Evolutionary conservation across 371 early-diverging fungal species (phyloP).

Genomic region (Basidiobolus meristosporus): DNA sequence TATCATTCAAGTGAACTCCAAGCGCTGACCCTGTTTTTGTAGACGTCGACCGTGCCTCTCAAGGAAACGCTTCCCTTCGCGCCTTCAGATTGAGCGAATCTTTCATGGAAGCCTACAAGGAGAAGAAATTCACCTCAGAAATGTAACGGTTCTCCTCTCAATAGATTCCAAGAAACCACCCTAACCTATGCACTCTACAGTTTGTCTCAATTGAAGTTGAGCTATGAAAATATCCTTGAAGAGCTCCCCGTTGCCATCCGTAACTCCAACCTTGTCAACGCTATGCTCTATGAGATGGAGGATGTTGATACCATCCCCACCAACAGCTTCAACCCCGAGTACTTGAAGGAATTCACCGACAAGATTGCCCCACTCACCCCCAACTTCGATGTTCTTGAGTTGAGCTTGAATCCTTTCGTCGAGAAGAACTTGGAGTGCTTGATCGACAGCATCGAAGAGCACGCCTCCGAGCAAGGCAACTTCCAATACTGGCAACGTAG

Average conservation of each 20-base stretch:
- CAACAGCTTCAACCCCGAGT: constrained; percentile 8
- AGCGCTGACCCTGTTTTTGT: neutral
- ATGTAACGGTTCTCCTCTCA: constrained; percentile 11
- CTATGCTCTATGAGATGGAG: constrained; percentile 65
- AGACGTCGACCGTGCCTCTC: constrained; percentile 66
- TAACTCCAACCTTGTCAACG: constrained; percentile 61
- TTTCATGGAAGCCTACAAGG: constrained; percentile 70
- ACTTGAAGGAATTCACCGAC: constrained; percentile 4
- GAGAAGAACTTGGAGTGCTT: constrained; percentile 79
- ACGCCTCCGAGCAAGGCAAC: constrained; percentile 78
- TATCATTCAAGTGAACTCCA: neutral
- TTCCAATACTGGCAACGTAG: constrained; percentile 87
- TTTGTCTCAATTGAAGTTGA: constrained; percentile 25
- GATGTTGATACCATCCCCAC: constrained; percentile 10
- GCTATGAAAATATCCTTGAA: constrained; percentile 72
- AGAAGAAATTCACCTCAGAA: constrained; percentile 73
- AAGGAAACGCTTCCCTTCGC: constrained; percentile 71
- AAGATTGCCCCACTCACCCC: constrained; percentile 48
- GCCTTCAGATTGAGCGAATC: constrained; percentile 73
- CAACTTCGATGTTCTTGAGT: constrained; percentile 66
- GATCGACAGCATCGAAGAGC: constrained; percentile 73
- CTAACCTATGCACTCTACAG: neutral
- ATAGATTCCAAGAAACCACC: neutral
- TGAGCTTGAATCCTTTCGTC: constrained; percentile 59
- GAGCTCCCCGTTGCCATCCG: constrained; percentile 74